phyloP scores from a whole-genome alignment of 768 basidiomycete species.

The Termitomyces sp. region DNA sequence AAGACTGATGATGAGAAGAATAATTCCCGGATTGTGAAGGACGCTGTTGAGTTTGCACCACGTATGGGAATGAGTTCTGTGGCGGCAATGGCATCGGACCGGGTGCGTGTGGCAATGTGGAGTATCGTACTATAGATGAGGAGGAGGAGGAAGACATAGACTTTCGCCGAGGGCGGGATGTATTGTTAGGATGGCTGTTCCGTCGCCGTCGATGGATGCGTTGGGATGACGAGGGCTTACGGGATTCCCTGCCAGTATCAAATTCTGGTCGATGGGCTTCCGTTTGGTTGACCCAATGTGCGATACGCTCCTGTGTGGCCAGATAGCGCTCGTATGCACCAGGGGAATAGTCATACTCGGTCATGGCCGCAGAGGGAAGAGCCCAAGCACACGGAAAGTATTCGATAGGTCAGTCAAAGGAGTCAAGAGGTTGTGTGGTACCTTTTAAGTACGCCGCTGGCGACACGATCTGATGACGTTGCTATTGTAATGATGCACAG shows the following conservation, averaged over 20 bases:
- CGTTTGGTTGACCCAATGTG: slow-evolving; percentile 46
- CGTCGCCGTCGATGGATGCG: not conserved
- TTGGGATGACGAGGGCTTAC: slow-evolving; percentile 5
- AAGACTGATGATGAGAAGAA: slow-evolving; percentile 1
- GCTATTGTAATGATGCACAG: not conserved
- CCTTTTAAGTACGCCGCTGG: not conserved
- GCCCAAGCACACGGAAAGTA: not conserved
- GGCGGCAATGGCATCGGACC: slow-evolving; percentile 10
- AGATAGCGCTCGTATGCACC: slow-evolving; percentile 44
- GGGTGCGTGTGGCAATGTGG: not conserved
- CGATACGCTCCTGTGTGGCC: slow-evolving; percentile 41
- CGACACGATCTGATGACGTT: not conserved
- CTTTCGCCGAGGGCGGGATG: slow-evolving; percentile 1
- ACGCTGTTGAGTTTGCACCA: not conserved
- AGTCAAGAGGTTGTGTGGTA: not conserved
- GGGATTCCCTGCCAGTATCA: slow-evolving; percentile 4
- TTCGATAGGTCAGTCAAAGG: not conserved
- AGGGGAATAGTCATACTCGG: slow-evolving; percentile 58
- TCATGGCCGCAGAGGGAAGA: slow-evolving; percentile 28
- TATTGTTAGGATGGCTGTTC: not conserved
- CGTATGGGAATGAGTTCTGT: not conserved
- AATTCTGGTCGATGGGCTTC: slow-evolving; percentile 30
- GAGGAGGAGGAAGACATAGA: slow-evolving; percentile 12
- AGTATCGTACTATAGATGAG: not conserved
- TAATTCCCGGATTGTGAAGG: slow-evolving; percentile 2